Conservation (phyloP, 495 filamentous ascomycete genomes). For the Talaromyces adpressus region DNA sequence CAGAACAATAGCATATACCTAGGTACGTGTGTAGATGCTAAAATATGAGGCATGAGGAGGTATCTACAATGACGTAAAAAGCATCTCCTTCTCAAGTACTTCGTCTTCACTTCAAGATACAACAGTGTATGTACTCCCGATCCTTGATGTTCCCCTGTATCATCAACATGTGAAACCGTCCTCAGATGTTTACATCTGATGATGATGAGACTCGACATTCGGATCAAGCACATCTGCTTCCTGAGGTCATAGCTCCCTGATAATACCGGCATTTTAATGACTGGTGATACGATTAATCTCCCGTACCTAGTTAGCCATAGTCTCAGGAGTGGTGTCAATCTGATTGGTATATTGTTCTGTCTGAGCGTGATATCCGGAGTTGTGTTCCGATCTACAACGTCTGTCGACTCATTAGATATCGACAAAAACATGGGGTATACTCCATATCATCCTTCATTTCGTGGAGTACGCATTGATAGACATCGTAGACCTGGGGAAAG, state of each 20-base stretch:
- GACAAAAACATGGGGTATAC: neutral
- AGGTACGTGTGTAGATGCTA: neutral
- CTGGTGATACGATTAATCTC: too few relatives aligned
- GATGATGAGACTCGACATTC: neutral
- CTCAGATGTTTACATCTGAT: neutral
- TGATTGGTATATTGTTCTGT: neutral
- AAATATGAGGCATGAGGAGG: neutral
- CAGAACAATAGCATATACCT: neutral
- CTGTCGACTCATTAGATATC: too few relatives aligned
- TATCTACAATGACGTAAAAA: neutral
- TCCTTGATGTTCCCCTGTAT: neutral
- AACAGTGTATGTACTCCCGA: too few relatives aligned
- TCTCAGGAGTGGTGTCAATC: neutral
- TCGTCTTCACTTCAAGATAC: neutral
- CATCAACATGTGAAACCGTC: neutral
- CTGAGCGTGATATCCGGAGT: neutral
- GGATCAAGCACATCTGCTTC: neutral
- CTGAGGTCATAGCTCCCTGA: neutral
- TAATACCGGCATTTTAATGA: neutral
- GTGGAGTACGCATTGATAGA: neutral
- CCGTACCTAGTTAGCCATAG: neutral
- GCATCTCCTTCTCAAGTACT: neutral
- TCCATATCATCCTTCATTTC: neutral
- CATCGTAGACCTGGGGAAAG: neutral
- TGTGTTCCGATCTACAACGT: neutral